Percentiles rank a stretch among this genome's conserved stretches.
These are phyloP conservation scores for Eutypa lata DNA, from an alignment of 2,329 filamentous ascomycete species.

Conservation along the genomic window DNA sequence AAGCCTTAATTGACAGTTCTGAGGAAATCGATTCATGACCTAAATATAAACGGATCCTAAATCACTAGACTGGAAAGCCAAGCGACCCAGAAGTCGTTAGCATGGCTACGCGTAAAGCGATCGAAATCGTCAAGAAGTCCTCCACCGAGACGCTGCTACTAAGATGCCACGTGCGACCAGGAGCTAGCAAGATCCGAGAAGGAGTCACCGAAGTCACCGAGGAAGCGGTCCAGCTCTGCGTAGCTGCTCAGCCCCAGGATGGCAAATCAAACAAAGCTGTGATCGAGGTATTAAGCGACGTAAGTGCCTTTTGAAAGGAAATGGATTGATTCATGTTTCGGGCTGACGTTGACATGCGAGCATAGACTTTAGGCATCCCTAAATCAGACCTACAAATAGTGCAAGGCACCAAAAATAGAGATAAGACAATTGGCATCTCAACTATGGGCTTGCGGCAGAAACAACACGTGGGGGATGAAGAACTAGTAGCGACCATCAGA, in stretches of 20 bases:
- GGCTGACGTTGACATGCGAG: too few species aligned
- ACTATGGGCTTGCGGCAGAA: constrained; percentile 15
- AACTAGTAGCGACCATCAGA: constrained; percentile 18
- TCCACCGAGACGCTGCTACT: constrained; percentile 48
- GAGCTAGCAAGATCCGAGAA: constrained; percentile 58
- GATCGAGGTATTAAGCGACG: constrained; percentile 58
- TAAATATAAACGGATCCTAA: too few species aligned
- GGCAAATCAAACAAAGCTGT: constrained; percentile 70
- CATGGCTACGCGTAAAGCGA: constrained; percentile 42
- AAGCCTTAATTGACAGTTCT: too few species aligned
- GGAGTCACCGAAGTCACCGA: constrained; percentile 57
- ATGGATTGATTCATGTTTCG: too few species aligned
- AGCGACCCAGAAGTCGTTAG: too few species aligned
- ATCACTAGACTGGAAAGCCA: too few species aligned
- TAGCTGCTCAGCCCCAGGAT: constrained; percentile 62
- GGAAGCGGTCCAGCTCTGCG: constrained; percentile 60
- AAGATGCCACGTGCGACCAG: constrained; percentile 65
- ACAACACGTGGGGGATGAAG: constrained; percentile 12
- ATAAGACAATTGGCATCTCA: constrained; percentile 54
- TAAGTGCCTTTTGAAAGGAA: constrained; percentile 33
- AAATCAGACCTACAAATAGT: constrained; percentile 63
- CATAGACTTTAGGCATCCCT: constrained; percentile 54
- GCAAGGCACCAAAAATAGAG: constrained; percentile 60
- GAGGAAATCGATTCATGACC: too few species aligned
- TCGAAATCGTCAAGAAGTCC: constrained; percentile 46